Conservation (phyloP, 2,329 filamentous ascomycete genomes). For the Chaetomiaceae sp. region DNA sequence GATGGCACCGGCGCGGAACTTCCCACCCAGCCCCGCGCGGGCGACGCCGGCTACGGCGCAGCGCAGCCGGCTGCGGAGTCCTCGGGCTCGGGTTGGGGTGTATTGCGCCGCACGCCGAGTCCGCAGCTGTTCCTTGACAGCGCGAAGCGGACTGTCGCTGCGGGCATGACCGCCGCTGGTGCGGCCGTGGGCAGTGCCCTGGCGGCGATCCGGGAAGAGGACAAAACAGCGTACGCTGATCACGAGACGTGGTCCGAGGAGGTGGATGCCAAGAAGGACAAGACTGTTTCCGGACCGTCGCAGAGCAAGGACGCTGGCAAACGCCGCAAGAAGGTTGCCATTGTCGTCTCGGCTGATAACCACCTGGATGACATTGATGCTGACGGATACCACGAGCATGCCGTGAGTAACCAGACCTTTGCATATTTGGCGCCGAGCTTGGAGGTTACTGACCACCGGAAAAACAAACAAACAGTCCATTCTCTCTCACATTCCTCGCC, state of each 20-base stretch:
- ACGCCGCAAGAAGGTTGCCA: slow-evolving; percentile 71
- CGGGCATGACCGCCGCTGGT: slow-evolving; percentile 76
- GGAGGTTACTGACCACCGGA: slow-evolving; percentile 12
- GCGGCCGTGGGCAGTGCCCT: slow-evolving; percentile 77
- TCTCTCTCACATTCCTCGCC: slow-evolving; percentile 77
- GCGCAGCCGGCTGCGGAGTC: slow-evolving; percentile 27
- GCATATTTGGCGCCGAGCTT: too few species aligned
- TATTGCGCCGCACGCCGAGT: slow-evolving; percentile 73
- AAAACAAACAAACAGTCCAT: slow-evolving; percentile 72
- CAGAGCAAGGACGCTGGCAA: slow-evolving; percentile 34
- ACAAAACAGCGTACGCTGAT: slow-evolving; percentile 72
- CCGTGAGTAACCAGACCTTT: slow-evolving; percentile 53
- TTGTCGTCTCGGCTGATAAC: slow-evolving; percentile 78
- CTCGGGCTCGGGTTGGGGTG: slow-evolving; percentile 56
- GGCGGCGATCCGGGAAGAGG: slow-evolving; percentile 77
- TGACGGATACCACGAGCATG: slow-evolving; percentile 65
- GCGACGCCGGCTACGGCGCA: slow-evolving; percentile 38
- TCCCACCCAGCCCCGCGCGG: slow-evolving; percentile 35
- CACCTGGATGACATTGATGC: slow-evolving; percentile 53
- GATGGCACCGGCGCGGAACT: slow-evolving; percentile 31
- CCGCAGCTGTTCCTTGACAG: slow-evolving; percentile 84
- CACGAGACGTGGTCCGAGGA: slow-evolving; percentile 92
- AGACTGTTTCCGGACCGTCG: slow-evolving; percentile 27
- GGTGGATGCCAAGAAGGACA: slow-evolving; percentile 60
- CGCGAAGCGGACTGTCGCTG: slow-evolving; percentile 73